Percentiles rank a stretch among this genome's conserved stretches.
Evolutionary conservation across 495 filamentous ascomycete species (phyloP).

Genomic region (Penicillium arizonense): DNA sequence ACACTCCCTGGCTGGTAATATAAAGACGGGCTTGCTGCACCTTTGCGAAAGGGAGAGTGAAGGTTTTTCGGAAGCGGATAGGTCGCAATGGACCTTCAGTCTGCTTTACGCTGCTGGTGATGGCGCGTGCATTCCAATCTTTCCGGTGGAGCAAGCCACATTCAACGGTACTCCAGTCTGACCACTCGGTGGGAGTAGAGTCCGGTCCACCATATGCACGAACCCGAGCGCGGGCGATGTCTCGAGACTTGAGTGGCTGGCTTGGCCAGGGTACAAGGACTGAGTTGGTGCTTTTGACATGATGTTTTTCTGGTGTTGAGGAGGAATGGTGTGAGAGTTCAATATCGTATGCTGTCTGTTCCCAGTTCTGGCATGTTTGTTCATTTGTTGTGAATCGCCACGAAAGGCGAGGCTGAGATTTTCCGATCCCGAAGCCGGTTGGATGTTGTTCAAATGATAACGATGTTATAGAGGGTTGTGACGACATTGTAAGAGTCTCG

Average conservation of each 20-base stretch:
- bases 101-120: constrained; percentile 23
- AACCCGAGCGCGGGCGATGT: constrained; percentile 39
- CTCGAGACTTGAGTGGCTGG: constrained; percentile 38
- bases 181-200: constrained; percentile 35
- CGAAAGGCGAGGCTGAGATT: constrained; percentile 30
- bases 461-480: constrained; percentile 10
- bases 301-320: constrained; percentile 6
- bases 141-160: constrained; percentile 31
- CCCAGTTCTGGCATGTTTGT: constrained; percentile 26
- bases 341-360: constrained; percentile 36
- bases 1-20: constrained; percentile 51
- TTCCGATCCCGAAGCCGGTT: constrained; percentile 29
- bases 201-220: constrained; percentile 23
- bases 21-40: constrained; percentile 41
- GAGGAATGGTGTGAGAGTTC: constrained; percentile 16
- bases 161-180: constrained; percentile 33
- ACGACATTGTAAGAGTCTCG: constrained; percentile 1
- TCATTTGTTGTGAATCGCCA: constrained; percentile 25
- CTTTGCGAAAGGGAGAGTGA: constrained; percentile 8
- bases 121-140: constrained; percentile 39
- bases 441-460: constrained; percentile 33
- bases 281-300: constrained; percentile 26
- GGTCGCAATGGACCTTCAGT: constrained; percentile 22
- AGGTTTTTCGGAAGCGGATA: constrained; percentile 27
- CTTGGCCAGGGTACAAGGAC: constrained; percentile 53